Conservation (phyloP, 345 rosid genomes). For the Brassica nigra region DNA sequence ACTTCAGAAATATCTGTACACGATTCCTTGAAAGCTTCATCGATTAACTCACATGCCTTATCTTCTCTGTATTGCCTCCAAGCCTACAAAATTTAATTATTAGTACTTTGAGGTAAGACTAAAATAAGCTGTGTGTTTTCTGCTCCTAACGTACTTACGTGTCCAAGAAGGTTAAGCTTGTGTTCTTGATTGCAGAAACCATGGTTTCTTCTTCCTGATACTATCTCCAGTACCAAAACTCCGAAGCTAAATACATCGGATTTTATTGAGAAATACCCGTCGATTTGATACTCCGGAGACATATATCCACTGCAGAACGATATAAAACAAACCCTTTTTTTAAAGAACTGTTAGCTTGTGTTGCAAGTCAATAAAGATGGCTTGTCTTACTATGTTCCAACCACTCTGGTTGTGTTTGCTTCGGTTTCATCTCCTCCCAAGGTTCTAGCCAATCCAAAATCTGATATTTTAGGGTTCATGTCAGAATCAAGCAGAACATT, state of each 20-base stretch:
- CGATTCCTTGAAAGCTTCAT: slow-evolving; percentile 29
- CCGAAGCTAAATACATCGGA: slow-evolving; percentile 46
- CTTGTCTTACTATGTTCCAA: slow-evolving; percentile 43
- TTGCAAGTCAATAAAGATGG: slow-evolving; percentile 17
- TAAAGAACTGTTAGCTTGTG: background rate
- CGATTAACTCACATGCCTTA: slow-evolving; percentile 27
- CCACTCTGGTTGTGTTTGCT: slow-evolving; percentile 40
- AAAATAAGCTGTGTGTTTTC: background rate
- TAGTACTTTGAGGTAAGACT: background rate
- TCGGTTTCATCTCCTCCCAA: slow-evolving; percentile 44
- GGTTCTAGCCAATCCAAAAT: slow-evolving; percentile 44
- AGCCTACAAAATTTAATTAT: slow-evolving; percentile 27
- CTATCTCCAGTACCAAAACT: slow-evolving; percentile 38
- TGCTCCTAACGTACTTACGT: slow-evolving; percentile 53
- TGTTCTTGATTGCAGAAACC: slow-evolving; percentile 35
- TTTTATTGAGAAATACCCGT: slow-evolving; percentile 40
- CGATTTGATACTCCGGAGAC: slow-evolving; percentile 42
- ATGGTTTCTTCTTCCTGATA: slow-evolving; percentile 41
- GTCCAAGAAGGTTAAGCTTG: slow-evolving; percentile 70
- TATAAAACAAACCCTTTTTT: background rate
- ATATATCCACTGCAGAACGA: slow-evolving; percentile 38
- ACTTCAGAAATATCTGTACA: slow-evolving; percentile 36
- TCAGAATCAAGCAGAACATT: slow-evolving; percentile 41
- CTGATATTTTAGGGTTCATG: slow-evolving; percentile 42
- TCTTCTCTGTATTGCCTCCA: slow-evolving; percentile 43